Base-by-base conservation (phyloP, 345 rosid species). In the Excoecaria agallocha region DNA sequence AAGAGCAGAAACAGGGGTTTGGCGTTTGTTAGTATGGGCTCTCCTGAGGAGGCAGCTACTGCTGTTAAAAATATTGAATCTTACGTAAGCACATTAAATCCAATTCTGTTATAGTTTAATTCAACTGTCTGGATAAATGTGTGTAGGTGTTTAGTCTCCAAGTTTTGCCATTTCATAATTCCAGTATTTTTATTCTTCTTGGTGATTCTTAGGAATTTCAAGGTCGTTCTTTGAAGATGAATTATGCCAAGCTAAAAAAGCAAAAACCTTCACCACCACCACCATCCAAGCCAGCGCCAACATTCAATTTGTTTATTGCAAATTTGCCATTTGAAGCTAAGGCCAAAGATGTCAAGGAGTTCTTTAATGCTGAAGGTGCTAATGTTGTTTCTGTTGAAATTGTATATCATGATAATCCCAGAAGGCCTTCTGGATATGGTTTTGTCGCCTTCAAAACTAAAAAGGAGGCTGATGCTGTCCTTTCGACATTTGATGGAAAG, bases 361-460 rank as follows among this genome's bases (percentile, higher is more conserved):
- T 87, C 70, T 93, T 91, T 71, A 76, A 61, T 57, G 66, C 87
- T 10, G 89, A 82, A 83, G 85, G 87, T 46, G 84, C 86, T 15
- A 81, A 74, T 50, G 77, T 88, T 74, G 89, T 81, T 43, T 86
- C 93, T 62, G 85, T 93, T 59, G 91, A 89, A 78, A 78, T 91
- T 69, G 74, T 91, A 80, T 91, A 83, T 77, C 90, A 87, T 66
- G 91, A 85, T n/a, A 89, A 88, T 74, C 91, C 94, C 1, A 84
- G 93, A 81, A 86, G 84, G 83, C 83, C 93, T 24, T 82, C 96
- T 60, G 96, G 98, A 11, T 89, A 91, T 69, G 96, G 94, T 13
- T 89, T 93, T 86, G 94, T 91, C 51, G 79, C 94, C 57, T 91
- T 93, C 85, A 88, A 88, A 81, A 79, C 87, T 80, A 91, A 87